A percentile compares a stretch with the other conserved stretches of the same genome.
Evolutionary conservation across 345 rosid genomes (phyloP).

Genomic region (Gossypium raimondii): DNA sequence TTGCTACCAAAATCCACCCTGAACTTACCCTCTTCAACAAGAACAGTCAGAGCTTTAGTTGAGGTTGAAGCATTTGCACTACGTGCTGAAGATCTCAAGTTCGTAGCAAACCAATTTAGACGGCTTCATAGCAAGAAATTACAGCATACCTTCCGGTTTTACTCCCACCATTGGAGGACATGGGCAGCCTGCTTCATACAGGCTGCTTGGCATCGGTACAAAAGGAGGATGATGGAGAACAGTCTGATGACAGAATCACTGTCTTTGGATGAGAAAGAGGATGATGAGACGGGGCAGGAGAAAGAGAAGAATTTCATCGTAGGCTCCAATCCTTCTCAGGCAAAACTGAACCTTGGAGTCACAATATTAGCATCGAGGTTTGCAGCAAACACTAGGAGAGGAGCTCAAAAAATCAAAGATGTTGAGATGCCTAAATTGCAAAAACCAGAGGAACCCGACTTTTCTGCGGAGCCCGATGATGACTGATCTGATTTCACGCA

Average conservation of each 20-base stretch:
- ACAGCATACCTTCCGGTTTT: conserved; percentile 84
- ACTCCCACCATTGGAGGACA: conserved; percentile 95
- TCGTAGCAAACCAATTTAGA: conserved; percentile 87
- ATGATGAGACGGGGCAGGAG: conserved; percentile 12
- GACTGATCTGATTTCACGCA: background rate
- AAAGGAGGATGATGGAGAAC: conserved; percentile 53
- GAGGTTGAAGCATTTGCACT: conserved; percentile 97
- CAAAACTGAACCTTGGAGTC: conserved; percentile 28
- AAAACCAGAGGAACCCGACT: conserved; percentile 65
- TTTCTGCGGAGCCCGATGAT: conserved; percentile 4
- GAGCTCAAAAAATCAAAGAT: conserved; percentile 52
- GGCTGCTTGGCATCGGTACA: conserved; percentile 83
- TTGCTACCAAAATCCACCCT: conserved; percentile 31
- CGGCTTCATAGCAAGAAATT: conserved; percentile 92
- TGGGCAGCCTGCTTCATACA: conserved; percentile 96
- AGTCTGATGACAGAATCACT: conserved; percentile 47
- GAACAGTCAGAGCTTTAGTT: conserved; percentile 76
- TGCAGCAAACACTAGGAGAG: conserved; percentile 65
- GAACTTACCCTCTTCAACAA: conserved; percentile 73
- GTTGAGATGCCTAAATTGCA: conserved; percentile 23
- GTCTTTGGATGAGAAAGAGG: conserved; percentile 23
- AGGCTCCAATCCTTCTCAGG: conserved; percentile 26
- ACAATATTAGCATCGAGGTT: conserved; percentile 65
- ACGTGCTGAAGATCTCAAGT: conserved; percentile 84
- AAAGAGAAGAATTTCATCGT: conserved; percentile 18